Percentiles rank a stretch among this genome's conserved stretches.
Evolutionary conservation across 2,329 filamentous ascomycete genomes (phyloP).

Genomic region (Aspergillus spinulosporus): DNA sequence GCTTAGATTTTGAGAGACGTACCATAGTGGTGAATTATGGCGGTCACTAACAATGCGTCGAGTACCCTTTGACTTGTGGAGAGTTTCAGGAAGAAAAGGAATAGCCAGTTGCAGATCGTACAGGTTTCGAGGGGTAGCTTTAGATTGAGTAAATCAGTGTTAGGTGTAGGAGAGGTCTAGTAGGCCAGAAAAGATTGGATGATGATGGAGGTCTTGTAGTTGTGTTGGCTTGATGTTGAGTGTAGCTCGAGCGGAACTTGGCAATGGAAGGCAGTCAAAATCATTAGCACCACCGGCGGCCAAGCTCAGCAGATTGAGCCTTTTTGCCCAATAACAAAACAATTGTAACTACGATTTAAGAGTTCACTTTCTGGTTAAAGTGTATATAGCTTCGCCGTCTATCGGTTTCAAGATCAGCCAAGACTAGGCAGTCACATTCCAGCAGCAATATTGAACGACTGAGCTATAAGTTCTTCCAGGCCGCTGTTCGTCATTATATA

Average conservation of each 20-base stretch:
- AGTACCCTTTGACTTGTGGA: not conserved
- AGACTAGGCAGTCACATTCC: not conserved
- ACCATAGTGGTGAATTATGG: slow-evolving; percentile 4
- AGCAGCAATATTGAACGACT: not conserved
- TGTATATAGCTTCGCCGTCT: too few species aligned
- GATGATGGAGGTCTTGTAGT: not conserved
- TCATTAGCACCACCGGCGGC: not conserved
- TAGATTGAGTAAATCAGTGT: not conserved
- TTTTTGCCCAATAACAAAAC: too few species aligned
- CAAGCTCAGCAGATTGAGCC: not conserved
- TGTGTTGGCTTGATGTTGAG: not conserved
- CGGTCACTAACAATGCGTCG: not conserved
- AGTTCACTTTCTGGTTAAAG: too few species aligned
- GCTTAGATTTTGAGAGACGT: not conserved
- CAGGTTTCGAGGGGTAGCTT: not conserved
- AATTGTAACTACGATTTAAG: not conserved
- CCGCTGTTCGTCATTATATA: too few species aligned
- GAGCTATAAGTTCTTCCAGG: not conserved
- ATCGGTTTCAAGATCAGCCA: too few species aligned
- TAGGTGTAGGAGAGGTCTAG: not conserved
- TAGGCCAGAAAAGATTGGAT: not conserved
- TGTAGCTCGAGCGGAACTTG: not conserved
- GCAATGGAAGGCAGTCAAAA: not conserved
- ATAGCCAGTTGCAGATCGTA: not conserved
- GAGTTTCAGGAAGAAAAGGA: not conserved